Conservation (phyloP, 495 filamentous ascomycete species). For the Lichenothelia convexa region DNA sequence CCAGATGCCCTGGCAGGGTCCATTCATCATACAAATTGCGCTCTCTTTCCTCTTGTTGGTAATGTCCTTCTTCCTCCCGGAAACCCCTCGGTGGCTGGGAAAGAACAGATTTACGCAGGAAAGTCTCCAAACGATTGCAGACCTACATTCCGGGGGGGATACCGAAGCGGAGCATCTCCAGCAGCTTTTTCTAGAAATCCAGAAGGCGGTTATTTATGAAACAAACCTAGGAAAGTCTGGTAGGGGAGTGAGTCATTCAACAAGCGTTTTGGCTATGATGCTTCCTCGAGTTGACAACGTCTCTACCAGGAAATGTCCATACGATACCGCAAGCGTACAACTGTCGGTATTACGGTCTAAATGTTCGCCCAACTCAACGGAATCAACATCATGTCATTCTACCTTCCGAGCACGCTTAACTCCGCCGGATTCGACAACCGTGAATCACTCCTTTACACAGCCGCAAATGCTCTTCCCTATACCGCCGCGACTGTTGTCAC, state of each 20-base stretch:
- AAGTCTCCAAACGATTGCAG: constrained; percentile 16
- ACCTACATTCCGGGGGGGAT: constrained; percentile 15
- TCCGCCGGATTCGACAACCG: constrained; percentile 15
- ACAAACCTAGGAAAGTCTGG: constrained; percentile 13
- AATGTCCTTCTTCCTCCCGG: constrained; percentile 18
- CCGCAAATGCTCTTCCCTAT: constrained; percentile 18
- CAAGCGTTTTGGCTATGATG: constrained; percentile 1
- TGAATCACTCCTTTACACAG: constrained; percentile 16
- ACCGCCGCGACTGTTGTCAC: constrained; percentile 16
- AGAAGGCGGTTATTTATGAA: constrained; percentile 18
- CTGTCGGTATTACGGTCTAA: constrained; percentile 18
- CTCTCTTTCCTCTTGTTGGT: constrained; percentile 15
- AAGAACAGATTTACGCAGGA: constrained; percentile 18
- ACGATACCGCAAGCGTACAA: constrained; percentile 18
- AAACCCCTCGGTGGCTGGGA: constrained; percentile 18
- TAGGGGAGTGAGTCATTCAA: constrained; percentile 11
- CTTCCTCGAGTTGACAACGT: neutral
- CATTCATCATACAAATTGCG: constrained; percentile 19
- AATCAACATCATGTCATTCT: constrained; percentile 23
- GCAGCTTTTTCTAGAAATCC: constrained; percentile 14
- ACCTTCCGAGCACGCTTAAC: constrained; percentile 18
- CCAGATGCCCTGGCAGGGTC: constrained; percentile 17
- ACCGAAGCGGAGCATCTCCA: constrained; percentile 13
- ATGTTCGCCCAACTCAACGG: constrained; percentile 22
- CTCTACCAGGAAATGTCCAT: constrained; percentile 18